A percentile compares a stretch with the other conserved stretches of the same genome.
Evolutionary conservation across 164 flowering plant species (phyloP).

Genomic region (Tetracentron sinense): DNA sequence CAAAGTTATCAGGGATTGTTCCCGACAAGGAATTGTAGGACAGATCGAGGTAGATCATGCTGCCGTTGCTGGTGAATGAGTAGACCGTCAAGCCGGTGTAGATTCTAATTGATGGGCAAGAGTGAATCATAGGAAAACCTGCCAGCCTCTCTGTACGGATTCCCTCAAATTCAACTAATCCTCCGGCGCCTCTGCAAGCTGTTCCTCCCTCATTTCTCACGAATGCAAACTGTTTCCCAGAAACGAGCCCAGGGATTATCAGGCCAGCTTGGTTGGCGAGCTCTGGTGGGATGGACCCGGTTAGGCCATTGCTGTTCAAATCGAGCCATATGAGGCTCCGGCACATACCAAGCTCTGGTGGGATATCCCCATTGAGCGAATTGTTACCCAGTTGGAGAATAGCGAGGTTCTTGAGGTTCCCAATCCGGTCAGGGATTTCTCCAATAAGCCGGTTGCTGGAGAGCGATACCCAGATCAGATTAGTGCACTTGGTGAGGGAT

Average conservation of each 20-base stretch:
- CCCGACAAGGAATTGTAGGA: conserved; percentile 75
- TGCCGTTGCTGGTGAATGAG: conserved; percentile 54
- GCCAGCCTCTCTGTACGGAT: conserved; percentile 51
- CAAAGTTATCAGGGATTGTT: conserved; percentile 52
- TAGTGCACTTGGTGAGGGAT: conserved; percentile 54
- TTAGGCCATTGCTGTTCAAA: conserved; percentile 63
- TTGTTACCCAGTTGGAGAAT: conserved; percentile 84
- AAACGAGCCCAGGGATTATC: conserved; percentile 48
- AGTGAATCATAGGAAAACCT: conserved; percentile 48
- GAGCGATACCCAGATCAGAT: conserved; percentile 72
- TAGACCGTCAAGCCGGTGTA: conserved; percentile 64
- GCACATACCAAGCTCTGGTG: conserved; percentile 61
- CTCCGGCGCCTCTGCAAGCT: conserved; percentile 79
- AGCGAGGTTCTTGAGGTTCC: conserved; percentile 56
- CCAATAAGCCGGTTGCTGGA: conserved; percentile 73
- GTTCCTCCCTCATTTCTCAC: conserved; percentile 86
- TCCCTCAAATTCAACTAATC: conserved; percentile 75
- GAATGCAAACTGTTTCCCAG: conserved; percentile 81
- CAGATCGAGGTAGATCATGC: conserved; percentile 81
- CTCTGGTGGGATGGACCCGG: conserved; percentile 51
- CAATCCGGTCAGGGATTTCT: conserved; percentile 58
- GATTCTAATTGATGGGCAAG: conserved; percentile 67
- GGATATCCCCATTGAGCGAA: conserved; percentile 62
- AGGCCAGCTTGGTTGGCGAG: conserved; percentile 63
- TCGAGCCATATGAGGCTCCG: conserved; percentile 82